Evolutionary conservation across 2,329 filamentous ascomycete genomes (phyloP), one percentile per base, ranked within the genome.

Genomic region (Trichoderma koningiopsis): DNA sequence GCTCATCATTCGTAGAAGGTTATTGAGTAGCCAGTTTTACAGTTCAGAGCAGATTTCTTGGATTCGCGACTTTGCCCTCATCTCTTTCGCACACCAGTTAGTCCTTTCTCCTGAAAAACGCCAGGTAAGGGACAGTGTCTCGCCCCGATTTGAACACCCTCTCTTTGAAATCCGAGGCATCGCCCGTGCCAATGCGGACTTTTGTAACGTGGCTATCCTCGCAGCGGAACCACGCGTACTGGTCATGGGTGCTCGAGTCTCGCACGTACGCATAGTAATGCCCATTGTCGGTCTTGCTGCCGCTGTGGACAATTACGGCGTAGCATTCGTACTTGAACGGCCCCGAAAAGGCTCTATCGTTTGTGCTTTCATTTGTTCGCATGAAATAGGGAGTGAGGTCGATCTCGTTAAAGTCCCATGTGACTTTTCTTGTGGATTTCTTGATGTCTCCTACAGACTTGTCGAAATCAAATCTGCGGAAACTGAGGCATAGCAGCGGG

Each of bases 251-350:
- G 47, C 82, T 83, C 47, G 85, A 83, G 74, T 91, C 88, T 56
- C 87, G 87, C 71, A 92, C 87, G 69, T 91, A 89, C 4, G 89
- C 86, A 65, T 91, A 90, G 78, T 97, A 97, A 79, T 97, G 94
- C 0, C 94, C 94, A 62, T 87, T 88, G 47, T 88, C 87, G 64
- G 92, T 83, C 1, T 85, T 88, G 1, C 82, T 81, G 27, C 94
- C 94, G 4, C 87, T 80, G 78, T 97, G 94, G 71, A 92, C 85
- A 66, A 96, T 88, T 7, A 97, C 91, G 2, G 90, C 95, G 77
- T 97, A 97, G 64, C 92, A 90, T 76, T 97, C 91, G 79, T 97
- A 99, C 5, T 84, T 82, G 76, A 92, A 93, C 0, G 92, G 90
- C 0, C 79, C 81, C 2, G 75, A 73, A 69, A 86, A 84, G 16